These are phyloP conservation scores for Borealophlyctis nickersoniae DNA, from an alignment of 192 early-diverging fungal species.

Conservation along the genomic window DNA sequence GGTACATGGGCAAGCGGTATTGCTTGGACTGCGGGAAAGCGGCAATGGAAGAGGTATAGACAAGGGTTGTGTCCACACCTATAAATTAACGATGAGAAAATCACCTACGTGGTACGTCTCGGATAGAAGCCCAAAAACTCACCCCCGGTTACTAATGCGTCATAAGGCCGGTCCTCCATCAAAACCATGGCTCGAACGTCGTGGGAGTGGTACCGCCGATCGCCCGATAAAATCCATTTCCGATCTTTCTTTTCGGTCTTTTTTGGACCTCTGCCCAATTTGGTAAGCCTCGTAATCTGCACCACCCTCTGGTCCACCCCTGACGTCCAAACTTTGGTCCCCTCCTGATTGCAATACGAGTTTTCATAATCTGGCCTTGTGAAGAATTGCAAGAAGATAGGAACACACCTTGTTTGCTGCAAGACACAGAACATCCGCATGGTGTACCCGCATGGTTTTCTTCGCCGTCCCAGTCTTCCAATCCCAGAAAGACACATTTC, in stretches of 20 bases:
- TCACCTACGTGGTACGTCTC: too few relatives aligned
- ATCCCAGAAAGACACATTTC: conserved; percentile 90
- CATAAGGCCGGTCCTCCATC: conserved; percentile 62
- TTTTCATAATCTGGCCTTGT: too few relatives aligned
- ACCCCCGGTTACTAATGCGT: conserved; percentile 82
- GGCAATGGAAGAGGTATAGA: conserved; percentile 32
- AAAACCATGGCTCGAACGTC: conserved; percentile 87
- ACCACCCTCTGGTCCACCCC: conserved; percentile 89
- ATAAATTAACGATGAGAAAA: too few relatives aligned
- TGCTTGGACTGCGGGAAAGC: conserved; percentile 42
- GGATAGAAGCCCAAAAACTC: too few relatives aligned
- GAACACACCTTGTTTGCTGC: conserved; percentile 43
- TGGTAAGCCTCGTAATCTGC: conserved; percentile 53
- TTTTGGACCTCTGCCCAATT: background rate
- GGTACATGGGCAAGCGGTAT: conserved; percentile 53
- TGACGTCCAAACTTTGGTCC: conserved; percentile 75
- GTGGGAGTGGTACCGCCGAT: conserved; percentile 88
- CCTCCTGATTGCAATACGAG: too few relatives aligned
- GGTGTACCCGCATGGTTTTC: conserved; percentile 71
- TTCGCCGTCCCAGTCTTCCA: conserved; percentile 59
- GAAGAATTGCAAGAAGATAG: too few relatives aligned
- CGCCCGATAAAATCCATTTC: conserved; percentile 80
- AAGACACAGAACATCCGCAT: conserved; percentile 86
- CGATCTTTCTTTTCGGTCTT: too few relatives aligned
- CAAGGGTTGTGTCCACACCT: conserved; percentile 46